These are phyloP conservation scores for Talaromyces nanjingensis DNA, from an alignment of 495 filamentous ascomycete genomes.

Conservation along the genomic window DNA sequence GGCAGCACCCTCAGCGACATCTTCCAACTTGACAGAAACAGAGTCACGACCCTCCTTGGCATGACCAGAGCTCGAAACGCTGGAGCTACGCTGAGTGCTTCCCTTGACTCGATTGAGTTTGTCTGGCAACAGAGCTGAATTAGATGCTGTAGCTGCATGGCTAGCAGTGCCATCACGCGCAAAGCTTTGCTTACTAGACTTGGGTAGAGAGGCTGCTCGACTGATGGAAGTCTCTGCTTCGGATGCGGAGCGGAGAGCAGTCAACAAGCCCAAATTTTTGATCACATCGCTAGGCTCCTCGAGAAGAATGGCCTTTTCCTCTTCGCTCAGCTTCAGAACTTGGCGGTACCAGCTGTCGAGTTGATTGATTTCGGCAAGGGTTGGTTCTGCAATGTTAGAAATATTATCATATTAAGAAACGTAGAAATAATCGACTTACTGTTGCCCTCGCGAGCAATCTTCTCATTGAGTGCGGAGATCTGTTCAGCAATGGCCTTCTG, in stretches of 20 bases:
- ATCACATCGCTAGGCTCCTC: slow-evolving; percentile 54
- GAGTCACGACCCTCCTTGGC: slow-evolving; percentile 31
- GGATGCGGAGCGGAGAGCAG: slow-evolving; percentile 50
- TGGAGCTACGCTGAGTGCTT: slow-evolving; percentile 45
- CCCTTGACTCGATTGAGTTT: slow-evolving; percentile 41
- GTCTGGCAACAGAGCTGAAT: slow-evolving; percentile 29
- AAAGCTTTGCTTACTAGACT: slow-evolving; percentile 57
- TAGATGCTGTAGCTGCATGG: slow-evolving; percentile 64
- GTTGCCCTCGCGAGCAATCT: slow-evolving; percentile 36
- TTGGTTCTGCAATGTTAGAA: slow-evolving; percentile 23
- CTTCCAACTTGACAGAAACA: slow-evolving; percentile 47
- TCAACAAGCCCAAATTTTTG: slow-evolving; percentile 53
- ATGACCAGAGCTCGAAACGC: slow-evolving; percentile 42
- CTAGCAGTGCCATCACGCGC: slow-evolving; percentile 62
- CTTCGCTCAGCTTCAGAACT: slow-evolving; percentile 55
- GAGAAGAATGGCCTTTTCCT: slow-evolving; percentile 50
- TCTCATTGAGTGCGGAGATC: slow-evolving; percentile 47
- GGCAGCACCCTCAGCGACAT: slow-evolving; percentile 39
- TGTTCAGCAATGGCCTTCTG: slow-evolving; percentile 39
- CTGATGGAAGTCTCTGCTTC: slow-evolving; percentile 50
- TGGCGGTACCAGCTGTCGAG: slow-evolving; percentile 56
- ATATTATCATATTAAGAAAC: background rate
- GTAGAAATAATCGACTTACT: slow-evolving; percentile 28
- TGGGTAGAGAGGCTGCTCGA: slow-evolving; percentile 35
- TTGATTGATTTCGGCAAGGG: slow-evolving; percentile 35